Conservation (phyloP, 2,329 filamentous ascomycete genomes). For the Hymenoscyphus linearis region DNA sequence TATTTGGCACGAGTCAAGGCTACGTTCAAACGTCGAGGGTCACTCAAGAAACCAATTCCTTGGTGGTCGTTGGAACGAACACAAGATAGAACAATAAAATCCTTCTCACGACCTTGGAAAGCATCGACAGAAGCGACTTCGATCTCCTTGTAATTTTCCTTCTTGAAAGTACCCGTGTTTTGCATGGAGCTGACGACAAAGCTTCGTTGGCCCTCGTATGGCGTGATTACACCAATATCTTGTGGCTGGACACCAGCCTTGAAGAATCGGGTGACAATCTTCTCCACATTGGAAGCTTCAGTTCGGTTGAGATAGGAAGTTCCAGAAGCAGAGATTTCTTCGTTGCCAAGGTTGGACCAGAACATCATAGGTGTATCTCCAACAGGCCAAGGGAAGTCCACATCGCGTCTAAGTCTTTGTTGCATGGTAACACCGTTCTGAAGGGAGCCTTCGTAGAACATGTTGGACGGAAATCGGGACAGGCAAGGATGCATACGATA, state of each 20-base stretch:
- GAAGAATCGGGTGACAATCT: constrained; percentile 97
- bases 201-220: constrained; percentile 96
- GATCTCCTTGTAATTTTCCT: constrained; percentile 97
- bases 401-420: constrained; percentile 81
- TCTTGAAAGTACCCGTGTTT: constrained; percentile 93
- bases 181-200: constrained; percentile 99
- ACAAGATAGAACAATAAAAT: constrained; percentile 96
- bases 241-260: constrained; percentile 93
- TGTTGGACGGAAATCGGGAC: constrained; percentile 96
- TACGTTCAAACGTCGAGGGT: constrained; percentile 94
- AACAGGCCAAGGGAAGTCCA: constrained; percentile 98
- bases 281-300: constrained; percentile 95
- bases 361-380: constrained; percentile 98
- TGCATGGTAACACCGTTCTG: constrained; percentile 94
- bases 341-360: constrained; percentile 96
- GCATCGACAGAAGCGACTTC: constrained; percentile 98
- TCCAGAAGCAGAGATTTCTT: constrained; percentile 96
- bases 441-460: constrained; percentile 97
- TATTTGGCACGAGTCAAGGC: constrained; percentile 96
- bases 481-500: constrained; percentile 99
- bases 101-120: constrained; percentile 98
- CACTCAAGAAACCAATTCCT: constrained; percentile 96
- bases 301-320: constrained; percentile 98
- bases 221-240: constrained; percentile 96
- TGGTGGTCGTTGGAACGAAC: constrained; percentile 98